Conservation (phyloP, 2,329 filamentous ascomycete genomes). For the Dendrostoma leiphaemia region DNA sequence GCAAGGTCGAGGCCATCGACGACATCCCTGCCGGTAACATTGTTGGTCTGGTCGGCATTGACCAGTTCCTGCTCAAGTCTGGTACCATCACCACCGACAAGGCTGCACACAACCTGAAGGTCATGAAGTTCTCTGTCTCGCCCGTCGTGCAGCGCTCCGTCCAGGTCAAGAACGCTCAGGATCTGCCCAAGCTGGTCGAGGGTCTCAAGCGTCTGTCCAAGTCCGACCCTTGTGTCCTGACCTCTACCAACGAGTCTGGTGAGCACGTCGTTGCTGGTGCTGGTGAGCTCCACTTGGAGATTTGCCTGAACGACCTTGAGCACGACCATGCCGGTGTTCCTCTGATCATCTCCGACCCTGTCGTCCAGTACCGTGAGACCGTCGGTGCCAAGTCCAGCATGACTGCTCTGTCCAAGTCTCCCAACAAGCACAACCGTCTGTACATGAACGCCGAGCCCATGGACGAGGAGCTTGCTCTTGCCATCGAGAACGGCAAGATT, state of each 20-base stretch:
- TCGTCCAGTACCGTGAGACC: constrained; percentile 98
- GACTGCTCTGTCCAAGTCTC: constrained; percentile 96
- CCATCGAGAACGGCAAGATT: constrained; percentile 92
- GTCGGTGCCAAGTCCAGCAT: constrained; percentile 84
- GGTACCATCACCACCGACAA: constrained; percentile 98
- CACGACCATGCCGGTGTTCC: constrained; percentile 99
- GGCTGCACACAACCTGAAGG: constrained; percentile 99
- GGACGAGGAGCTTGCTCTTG: constrained; percentile 83
- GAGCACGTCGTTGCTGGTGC: constrained; percentile 99
- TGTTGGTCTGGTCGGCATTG: constrained; percentile 97
- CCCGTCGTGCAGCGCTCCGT: constrained; percentile 98
- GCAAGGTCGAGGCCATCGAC: constrained; percentile 97
- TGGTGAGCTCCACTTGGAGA: constrained; percentile 98
- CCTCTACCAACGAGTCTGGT: constrained; percentile 83
- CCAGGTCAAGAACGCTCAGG: constrained; percentile 99
- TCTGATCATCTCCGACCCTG: constrained; percentile 95
- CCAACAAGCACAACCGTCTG: constrained; percentile 99
- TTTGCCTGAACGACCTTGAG: constrained; percentile 99
- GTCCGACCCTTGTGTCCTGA: constrained; percentile 98
- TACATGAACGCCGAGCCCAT: constrained; percentile 93
- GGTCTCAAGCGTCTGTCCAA: constrained; percentile 99
- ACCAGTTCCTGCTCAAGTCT: constrained; percentile 99
- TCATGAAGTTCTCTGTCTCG: constrained; percentile 99
- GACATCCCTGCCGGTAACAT: constrained; percentile 99
- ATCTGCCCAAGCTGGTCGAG: constrained; percentile 99